Evolutionary conservation across 1,139 yeast species (phyloP), one percentile per base, ranked within the genome.

Genomic region (Yamadazyma spencermartinsiae): DNA sequence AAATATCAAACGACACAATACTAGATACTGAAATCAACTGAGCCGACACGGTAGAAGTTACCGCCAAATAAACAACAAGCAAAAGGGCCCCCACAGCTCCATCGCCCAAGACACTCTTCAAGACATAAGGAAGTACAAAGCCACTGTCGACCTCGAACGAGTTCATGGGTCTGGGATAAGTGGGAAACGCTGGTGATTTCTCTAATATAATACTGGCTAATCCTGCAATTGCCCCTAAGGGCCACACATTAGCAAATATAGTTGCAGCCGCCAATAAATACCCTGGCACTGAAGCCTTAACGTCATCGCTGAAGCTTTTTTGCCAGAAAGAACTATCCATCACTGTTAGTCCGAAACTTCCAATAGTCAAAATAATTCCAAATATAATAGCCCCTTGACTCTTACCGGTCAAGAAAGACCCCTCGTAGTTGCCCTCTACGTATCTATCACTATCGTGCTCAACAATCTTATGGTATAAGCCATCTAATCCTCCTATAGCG

Each of bases 281-380:
- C 10, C 71, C 74, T 3, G 70, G 70, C 31, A 65, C 61, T 8
- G 65, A 56, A 16, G 71, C 63, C 34, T 51, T 57, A 10, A 62
- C 52, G 44, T 58, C 54, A 10, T 71, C 64, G 40, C 64, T 56
- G 36, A 63, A 64, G 18, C 64, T 53, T 42, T 65, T 65, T 48
- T 61, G 65, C 65, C 65, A 61, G 36, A 60, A 61, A 9, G 65
- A 58, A 15, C 59, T 51, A 43, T 61, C 66, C 57, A 58, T 55
- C 11, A 61, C 60, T 13, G 64, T 54, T 30, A 61, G 49, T 2
- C 65, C 65, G 41, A 60, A 58, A 40, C 60, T 56, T 36, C 66
- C 65, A 33, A 53, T 45, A 12, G 64, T 52, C 33, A 56, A 53
- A 32, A 61, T 57, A 15, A 61, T 49, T 3, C 64, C 65, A 41